phyloP scores from a whole-genome alignment of 2,329 filamentous ascomycete genomes.

The Penicillium brevicompactum region DNA sequence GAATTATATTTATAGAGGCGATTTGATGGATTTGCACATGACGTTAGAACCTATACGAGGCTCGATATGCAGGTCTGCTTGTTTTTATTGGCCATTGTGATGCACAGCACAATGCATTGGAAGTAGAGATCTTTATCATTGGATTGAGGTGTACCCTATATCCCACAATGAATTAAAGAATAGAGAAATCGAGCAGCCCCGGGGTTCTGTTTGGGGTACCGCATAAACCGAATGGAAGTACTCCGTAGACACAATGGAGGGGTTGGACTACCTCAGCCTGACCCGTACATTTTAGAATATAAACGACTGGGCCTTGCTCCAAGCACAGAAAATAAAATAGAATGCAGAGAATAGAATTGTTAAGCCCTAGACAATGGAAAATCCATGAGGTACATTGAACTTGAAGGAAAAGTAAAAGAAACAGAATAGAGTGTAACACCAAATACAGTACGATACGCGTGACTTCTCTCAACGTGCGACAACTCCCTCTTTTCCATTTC shows the following conservation, averaged over 20 bases:
- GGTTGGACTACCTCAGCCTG: conserved; percentile 9
- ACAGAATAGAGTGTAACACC: conserved; percentile 5
- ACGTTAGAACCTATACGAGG: not conserved
- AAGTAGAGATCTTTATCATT: not conserved
- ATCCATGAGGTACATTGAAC: not conserved
- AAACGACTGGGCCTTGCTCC: conserved; percentile 1
- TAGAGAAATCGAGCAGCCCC: not conserved
- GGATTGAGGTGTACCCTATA: not conserved
- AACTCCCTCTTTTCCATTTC: conserved; percentile 9
- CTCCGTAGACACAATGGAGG: not conserved
- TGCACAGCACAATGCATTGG: not conserved
- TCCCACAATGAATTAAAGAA: not conserved
- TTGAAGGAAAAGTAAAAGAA: not conserved
- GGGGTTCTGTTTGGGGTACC: not conserved
- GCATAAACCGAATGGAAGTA: not conserved
- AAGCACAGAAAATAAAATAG: not conserved
- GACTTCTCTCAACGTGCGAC: conserved; percentile 13
- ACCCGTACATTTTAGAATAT: conserved; percentile 1
- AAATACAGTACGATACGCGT: conserved; percentile 14
- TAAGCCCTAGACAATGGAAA: not conserved
- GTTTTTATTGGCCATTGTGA: conserved; percentile 3
- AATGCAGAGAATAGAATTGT: not conserved
- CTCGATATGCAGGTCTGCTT: not conserved
- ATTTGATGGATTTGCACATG: not conserved
- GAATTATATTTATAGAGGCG: not conserved